Base-by-base conservation (phyloP, 768 basidiomycete genomes). In the Dendrothele bispora region DNA sequence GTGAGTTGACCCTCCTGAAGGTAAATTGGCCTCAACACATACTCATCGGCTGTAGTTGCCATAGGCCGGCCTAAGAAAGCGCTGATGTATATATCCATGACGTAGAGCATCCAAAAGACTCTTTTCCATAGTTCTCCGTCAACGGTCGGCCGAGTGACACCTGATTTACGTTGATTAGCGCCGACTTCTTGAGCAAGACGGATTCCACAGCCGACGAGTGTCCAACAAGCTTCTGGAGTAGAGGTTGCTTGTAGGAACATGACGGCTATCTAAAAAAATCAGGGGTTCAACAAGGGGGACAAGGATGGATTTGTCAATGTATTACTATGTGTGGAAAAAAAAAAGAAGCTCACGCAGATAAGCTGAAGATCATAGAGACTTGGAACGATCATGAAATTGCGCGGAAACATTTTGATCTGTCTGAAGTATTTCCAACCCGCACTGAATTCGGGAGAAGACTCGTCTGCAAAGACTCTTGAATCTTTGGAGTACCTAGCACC, bases 51-150 rank as follows among this genome's bases (percentile, higher is more conserved):
- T 35, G 79, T 75, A 5, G 85, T 70, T 3, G 77, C 74, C 40
- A 77, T 66, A 0, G 84, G 82, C 11, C 85, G 70, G 7, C 86
- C 86, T 18, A 81, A 62, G 20, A 66, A 66, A 6, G 66, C 59
- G 12, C 72, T 69, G 46, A 44, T 39, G 17, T 50, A 18, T 29
- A 39, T 49, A 44, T 61, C 59, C 11, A 55, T 32, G 12, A 53
- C 37, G 17, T 61, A 48, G 10, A 69, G 38, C 8, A 61, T 64
- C 77, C 77, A 80, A 50, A 78, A 80, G 14, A 67, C 74, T 18
- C 78, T 66, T 50, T 83, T 85, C 72, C 80, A 84, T 22, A 82
- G 61, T 55, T 89, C 85, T 36, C 75, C 69, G 50, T 87, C 82
- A 2, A 70, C 52, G 1, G 71, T 69, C 2, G 62, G 66, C 8